phyloP scores from a whole-genome alignment of 2,329 filamentous ascomycete genomes.

The Aspergillus fischeri region DNA sequence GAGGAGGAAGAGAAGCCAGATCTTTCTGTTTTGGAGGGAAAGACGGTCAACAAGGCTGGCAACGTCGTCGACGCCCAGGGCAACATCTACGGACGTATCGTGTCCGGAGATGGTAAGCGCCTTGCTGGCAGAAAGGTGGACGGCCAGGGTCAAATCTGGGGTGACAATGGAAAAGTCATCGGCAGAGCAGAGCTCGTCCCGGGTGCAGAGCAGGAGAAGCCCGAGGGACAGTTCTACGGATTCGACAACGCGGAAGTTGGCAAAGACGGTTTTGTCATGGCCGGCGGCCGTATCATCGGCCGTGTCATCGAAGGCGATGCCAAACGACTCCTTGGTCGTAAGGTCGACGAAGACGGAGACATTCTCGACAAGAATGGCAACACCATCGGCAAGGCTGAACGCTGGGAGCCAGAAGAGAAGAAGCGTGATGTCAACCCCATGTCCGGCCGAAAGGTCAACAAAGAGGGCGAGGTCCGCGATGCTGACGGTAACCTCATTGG shows the following conservation, averaged over 20 bases:
- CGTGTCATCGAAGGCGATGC: constrained; percentile 61
- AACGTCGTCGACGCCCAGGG: constrained; percentile 59
- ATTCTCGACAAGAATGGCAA: constrained; percentile 66
- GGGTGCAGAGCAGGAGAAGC: constrained; percentile 44
- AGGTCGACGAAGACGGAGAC: constrained; percentile 66
- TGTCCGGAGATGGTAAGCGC: constrained; percentile 51
- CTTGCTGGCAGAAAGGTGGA: constrained; percentile 61
- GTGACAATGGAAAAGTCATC: constrained; percentile 59
- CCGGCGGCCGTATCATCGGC: constrained; percentile 45
- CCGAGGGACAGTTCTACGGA: constrained; percentile 58
- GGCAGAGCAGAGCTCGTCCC: constrained; percentile 55
- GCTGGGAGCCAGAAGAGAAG: constrained; percentile 60
- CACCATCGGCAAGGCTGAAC: constrained; percentile 62
- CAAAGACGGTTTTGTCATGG: constrained; percentile 55
- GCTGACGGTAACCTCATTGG: constrained; percentile 45
- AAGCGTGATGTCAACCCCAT: constrained; percentile 56
- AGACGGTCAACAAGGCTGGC: constrained; percentile 60
- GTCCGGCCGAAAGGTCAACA: constrained; percentile 51
- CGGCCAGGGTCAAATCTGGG: constrained; percentile 61
- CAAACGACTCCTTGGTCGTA: constrained; percentile 60
- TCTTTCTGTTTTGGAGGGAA: constrained; percentile 57
- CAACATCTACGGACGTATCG: constrained; percentile 55
- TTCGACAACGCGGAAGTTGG: constrained; percentile 54
- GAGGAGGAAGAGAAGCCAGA: constrained; percentile 48
- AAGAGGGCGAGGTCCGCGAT: constrained; percentile 47